Base-by-base conservation (phyloP, 768 basidiomycete genomes). In the Kwoniella sp. region DNA sequence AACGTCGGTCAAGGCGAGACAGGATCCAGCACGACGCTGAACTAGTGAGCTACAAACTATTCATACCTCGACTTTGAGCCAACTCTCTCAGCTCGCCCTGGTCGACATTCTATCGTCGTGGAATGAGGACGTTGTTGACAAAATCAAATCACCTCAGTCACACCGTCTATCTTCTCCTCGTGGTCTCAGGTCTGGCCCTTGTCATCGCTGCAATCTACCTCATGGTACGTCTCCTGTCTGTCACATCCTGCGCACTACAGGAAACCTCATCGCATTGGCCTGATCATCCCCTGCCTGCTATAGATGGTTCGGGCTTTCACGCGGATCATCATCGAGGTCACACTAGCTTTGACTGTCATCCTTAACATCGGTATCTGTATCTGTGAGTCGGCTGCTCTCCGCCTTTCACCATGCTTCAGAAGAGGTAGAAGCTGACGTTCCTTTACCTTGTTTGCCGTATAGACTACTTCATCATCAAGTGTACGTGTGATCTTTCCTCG, bases 141-240 rank as follows among this genome's bases (percentile, higher is more conserved):
- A 2, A 56, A 31, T 9, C 20, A 1, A 22, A 13, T 29, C 22
- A 45, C 28, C 25, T 38, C 55, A 89, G 89, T 77, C 87, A 87
- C 71, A 88, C 90, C 0, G 87, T 87, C 2, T 90, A 88, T 73
- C 85, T 92, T n/a, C 82, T 92, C 9, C 84, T 92, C 29, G 82
- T 92, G 48, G 86, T 90, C 48, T 86, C 88, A 1, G 90, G 85
- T 7, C 85, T 86, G 20, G 89, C 86, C 1, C 79, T 92, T 11
- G 66, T 90, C 12, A 82, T 92, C 17, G 89, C 91, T 8, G 81
- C 84, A 1, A 47, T 85, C 11, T 92, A 90, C 74, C 84, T 92
- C 52, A 83, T 89, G 56, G 79, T 79, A 58, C 61, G 77, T 65
- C 0, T 31, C n/a, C n/a, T 2, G 34, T 15, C 1, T 13, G 2